Conservation (phyloP, 2,329 filamentous ascomycete species). For the Tetracladium maxilliforme region DNA sequence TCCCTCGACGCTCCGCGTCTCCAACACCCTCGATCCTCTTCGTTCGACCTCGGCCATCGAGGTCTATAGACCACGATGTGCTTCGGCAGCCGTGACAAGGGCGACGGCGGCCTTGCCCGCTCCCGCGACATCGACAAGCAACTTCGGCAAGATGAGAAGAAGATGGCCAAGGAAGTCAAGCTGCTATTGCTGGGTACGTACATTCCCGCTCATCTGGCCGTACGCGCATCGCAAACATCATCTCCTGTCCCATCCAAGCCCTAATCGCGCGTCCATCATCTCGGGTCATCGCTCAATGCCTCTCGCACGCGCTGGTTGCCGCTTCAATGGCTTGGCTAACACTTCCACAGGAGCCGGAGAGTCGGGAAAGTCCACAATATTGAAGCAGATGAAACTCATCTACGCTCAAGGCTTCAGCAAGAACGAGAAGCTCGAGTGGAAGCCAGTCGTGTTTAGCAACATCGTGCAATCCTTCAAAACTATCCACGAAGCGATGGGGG, state of each 20-base stretch:
- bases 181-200: constrained; percentile 74
- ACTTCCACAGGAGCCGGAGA: constrained; percentile 69
- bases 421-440: constrained; percentile 82
- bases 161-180: constrained; percentile 78
- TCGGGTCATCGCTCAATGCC: too few species aligned
- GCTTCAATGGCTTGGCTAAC: constrained; percentile 12
- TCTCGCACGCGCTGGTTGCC: not conserved
- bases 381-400: constrained; percentile 99
- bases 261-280: too few species aligned
- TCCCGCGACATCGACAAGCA: constrained; percentile 73
- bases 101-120: constrained; percentile 28
- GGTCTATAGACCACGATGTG: constrained; percentile 49
- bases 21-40: too few species aligned
- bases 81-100: constrained; percentile 41
- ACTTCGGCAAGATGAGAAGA: constrained; percentile 79
- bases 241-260: not conserved
- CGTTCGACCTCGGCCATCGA: too few species aligned
- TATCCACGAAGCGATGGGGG: constrained; percentile 80
- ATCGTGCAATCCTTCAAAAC: constrained; percentile 84
- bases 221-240: constrained; percentile 1
- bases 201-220: constrained; percentile 3
- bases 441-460: constrained; percentile 92
- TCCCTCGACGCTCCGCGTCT: too few species aligned
- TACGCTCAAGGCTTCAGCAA: constrained; percentile 85
- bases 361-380: constrained; percentile 88